phyloP scores from a whole-genome alignment of 1,284 basidiomycete species.

The Puccinia hordei region DNA sequence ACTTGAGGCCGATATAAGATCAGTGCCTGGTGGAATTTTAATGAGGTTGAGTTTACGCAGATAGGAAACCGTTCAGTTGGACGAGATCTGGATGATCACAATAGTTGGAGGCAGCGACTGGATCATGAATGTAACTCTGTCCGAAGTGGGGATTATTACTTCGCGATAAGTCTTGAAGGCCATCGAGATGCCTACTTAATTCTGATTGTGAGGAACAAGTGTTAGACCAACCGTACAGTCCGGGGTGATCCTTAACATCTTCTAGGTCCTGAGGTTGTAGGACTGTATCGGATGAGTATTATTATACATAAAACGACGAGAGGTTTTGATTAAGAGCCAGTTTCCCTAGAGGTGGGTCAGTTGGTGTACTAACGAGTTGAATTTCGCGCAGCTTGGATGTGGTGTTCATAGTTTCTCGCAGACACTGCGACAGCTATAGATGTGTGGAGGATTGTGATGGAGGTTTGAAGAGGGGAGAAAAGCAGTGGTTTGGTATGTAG shows the following conservation, averaged over 20 bases:
- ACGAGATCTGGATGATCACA: slow-evolving; percentile 38
- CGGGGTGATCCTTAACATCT: slow-evolving; percentile 18
- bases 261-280: neutral
- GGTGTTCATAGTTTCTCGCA: slow-evolving; percentile 32
- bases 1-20: neutral
- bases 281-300: slow-evolving; percentile 3
- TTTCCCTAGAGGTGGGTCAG: neutral
- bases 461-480: neutral
- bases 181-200: slow-evolving; percentile 28
- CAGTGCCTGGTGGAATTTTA: neutral
- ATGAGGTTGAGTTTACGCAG: slow-evolving; percentile 32
- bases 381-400: slow-evolving; percentile 31
- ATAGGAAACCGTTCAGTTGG: slow-evolving; percentile 39
- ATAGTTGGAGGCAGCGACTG: slow-evolving; percentile 23
- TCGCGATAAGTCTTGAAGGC: slow-evolving; percentile 10
- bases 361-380: slow-evolving; percentile 8
- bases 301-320: neutral
- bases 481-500: too few relatives aligned
- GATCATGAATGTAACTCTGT: slow-evolving; percentile 44
- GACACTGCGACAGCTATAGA: slow-evolving; percentile 44
- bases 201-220: slow-evolving; percentile 32
- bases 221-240: slow-evolving; percentile 38
- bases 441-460: neutral
- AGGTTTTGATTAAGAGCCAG: neutral
- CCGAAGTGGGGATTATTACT: neutral